These are phyloP conservation scores for Neurospora crassa DNA, from an alignment of 2,329 filamentous ascomycete species.

Conservation along the genomic window DNA sequence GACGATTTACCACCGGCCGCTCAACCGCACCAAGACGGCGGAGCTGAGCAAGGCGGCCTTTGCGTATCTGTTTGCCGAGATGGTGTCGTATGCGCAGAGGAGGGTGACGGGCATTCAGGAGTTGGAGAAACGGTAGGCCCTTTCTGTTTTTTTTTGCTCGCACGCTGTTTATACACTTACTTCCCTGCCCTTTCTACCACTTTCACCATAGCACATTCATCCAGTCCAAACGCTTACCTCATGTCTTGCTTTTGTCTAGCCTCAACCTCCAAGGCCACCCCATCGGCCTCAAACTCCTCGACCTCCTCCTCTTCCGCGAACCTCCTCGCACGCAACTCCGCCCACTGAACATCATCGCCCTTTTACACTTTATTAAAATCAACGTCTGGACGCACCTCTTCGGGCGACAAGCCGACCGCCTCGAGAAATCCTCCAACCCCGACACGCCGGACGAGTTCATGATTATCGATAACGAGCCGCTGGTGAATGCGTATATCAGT, in stretches of 20 bases:
- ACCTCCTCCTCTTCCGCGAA: constrained; percentile 84
- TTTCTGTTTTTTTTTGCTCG: too few relatives aligned
- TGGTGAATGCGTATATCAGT: constrained; percentile 89
- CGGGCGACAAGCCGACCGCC: constrained; percentile 76
- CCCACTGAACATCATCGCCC: constrained; percentile 77
- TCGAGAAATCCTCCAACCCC: constrained; percentile 78
- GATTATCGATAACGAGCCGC: constrained; percentile 96
- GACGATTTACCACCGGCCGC: constrained; percentile 92
- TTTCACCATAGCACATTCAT: not conserved
- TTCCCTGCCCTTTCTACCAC: not conserved
- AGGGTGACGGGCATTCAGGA: constrained; percentile 88
- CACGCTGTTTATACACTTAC: too few relatives aligned
- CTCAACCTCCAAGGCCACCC: constrained; percentile 88
- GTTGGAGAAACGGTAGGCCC: constrained; percentile 70
- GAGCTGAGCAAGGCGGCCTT: constrained; percentile 92
- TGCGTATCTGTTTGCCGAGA: constrained; percentile 91
- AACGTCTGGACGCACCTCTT: constrained; percentile 90
- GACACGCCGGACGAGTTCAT: constrained; percentile 92
- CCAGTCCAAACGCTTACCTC: not conserved
- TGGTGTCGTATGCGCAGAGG: constrained; percentile 90
- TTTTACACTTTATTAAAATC: constrained; percentile 92
- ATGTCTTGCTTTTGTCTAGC: constrained; percentile 42
- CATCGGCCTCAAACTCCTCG: constrained; percentile 86
- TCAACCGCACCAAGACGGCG: constrained; percentile 79
- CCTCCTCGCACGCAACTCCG: constrained; percentile 60